Conservation (phyloP, 306 rosid genomes). For the Acacia acuminata region DNA sequence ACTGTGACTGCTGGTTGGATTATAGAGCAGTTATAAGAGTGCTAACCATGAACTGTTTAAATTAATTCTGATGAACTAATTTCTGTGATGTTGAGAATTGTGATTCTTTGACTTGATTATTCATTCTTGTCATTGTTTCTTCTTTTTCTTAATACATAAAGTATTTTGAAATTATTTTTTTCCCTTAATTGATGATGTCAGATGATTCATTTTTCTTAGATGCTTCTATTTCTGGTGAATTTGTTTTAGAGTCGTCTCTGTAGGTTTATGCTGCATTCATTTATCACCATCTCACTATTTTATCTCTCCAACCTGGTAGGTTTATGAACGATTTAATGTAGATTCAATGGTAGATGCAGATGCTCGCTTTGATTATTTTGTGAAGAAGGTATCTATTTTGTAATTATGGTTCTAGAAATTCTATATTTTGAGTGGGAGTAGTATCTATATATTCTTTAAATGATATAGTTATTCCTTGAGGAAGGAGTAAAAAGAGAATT, state of each 20-base stretch:
- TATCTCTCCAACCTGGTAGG: conserved; percentile 47
- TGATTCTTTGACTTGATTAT: conserved; percentile 9
- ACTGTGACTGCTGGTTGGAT: neutral
- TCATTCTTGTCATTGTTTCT: conserved; percentile 23
- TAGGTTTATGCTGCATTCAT: conserved; percentile 1
- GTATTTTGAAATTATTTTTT: neutral
- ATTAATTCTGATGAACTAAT: neutral
- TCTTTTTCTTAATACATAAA: neutral
- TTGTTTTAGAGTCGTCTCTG: conserved; percentile 18
- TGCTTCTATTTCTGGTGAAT: conserved; percentile 8
- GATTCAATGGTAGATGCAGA: conserved; percentile 69
- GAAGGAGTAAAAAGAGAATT: neutral
- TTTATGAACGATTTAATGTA: conserved; percentile 67
- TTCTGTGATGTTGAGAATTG: conserved; percentile 5
- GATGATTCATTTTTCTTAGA: conserved; percentile 11
- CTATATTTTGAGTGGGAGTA: conserved; percentile 9
- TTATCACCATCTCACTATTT: conserved; percentile 25
- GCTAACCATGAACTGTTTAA: neutral
- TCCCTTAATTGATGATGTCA: neutral
- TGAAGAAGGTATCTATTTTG: conserved; percentile 60
- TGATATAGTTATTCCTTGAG: conserved; percentile 2
- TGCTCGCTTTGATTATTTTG: conserved; percentile 86
- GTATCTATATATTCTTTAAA: neutral
- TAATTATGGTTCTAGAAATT: conserved; percentile 5
- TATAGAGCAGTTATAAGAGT: neutral